Percentiles rank a stretch among this genome's conserved stretches.
Conservation (phyloP, 805 yeast genomes). For the Lipomyces oligophaga region DNA sequence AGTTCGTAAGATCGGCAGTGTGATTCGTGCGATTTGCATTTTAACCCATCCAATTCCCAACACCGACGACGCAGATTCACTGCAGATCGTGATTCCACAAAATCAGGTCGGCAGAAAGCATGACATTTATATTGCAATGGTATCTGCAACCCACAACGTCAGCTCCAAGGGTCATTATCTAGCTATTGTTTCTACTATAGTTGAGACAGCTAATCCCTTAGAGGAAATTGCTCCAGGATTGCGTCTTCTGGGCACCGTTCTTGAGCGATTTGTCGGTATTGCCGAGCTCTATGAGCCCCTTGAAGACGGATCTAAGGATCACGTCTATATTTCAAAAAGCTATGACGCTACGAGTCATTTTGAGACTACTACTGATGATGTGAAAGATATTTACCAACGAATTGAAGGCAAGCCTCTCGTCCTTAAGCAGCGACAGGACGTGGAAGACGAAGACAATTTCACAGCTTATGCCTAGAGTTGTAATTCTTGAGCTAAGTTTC, state of each 20-base stretch:
- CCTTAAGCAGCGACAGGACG: conserved; percentile 67
- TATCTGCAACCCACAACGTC: conserved; percentile 86
- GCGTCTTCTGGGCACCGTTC: conserved; percentile 71
- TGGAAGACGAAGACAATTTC: conserved; percentile 49
- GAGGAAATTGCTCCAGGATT: conserved; percentile 91
- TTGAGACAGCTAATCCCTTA: conserved; percentile 91
- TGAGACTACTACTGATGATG: conserved; percentile 94
- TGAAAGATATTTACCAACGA: conserved; percentile 87
- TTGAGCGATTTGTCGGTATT: conserved; percentile 89
- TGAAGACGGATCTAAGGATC: conserved; percentile 75
- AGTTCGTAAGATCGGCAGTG: conserved; percentile 69
- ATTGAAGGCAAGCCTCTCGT: conserved; percentile 90
- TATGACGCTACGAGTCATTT: conserved; percentile 95
- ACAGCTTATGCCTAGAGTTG: conserved; percentile 18
- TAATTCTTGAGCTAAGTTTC: not conserved
- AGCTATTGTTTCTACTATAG: conserved; percentile 90
- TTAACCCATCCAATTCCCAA: conserved; percentile 84
- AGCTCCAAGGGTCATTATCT: conserved; percentile 82
- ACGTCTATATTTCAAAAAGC: conserved; percentile 77
- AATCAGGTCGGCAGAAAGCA: conserved; percentile 89
- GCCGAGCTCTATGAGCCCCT: conserved; percentile 85
- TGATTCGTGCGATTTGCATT: conserved; percentile 82
- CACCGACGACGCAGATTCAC: conserved; percentile 78
- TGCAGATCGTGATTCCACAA: conserved; percentile 94
- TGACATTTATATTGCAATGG: conserved; percentile 89